Percentiles rank a stretch among this genome's conserved stretches.
phyloP scores from a whole-genome alignment of 1,284 basidiomycete genomes.

The Apiotrichum siamense region DNA sequence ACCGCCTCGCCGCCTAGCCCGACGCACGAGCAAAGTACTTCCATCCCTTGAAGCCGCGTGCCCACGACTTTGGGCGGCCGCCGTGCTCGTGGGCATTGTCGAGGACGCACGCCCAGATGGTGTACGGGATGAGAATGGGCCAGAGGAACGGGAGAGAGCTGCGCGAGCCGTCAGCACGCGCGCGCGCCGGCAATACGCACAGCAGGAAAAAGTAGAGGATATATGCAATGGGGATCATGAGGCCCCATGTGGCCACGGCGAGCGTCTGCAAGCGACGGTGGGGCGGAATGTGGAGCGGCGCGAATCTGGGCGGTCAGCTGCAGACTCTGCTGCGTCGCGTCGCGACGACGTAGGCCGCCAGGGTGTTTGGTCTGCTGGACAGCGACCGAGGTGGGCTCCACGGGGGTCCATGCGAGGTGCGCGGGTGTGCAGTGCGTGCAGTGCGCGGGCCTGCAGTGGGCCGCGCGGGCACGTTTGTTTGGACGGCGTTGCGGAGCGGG shows the following conservation, averaged over 20 bases:
- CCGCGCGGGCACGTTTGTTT: too few relatives aligned
- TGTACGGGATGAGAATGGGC: constrained; percentile 76
- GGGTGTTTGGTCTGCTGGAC: too few relatives aligned
- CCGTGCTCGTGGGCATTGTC: constrained; percentile 74
- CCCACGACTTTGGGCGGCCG: constrained; percentile 70
- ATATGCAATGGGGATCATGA: constrained; percentile 64
- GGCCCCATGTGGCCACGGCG: constrained; percentile 79
- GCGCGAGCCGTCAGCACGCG: constrained; percentile 11
- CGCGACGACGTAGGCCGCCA: neutral
- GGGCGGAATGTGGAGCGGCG: constrained; percentile 45
- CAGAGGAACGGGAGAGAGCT: constrained; percentile 86
- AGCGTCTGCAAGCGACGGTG: constrained; percentile 71
- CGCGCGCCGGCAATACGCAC: too few relatives aligned
- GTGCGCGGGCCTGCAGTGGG: too few relatives aligned
- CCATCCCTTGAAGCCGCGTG: constrained; percentile 67
- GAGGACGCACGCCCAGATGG: constrained; percentile 66
- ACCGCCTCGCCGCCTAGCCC: neutral
- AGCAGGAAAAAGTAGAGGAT: constrained; percentile 70
- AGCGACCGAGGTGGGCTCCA: too few relatives aligned
- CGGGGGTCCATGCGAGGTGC: too few relatives aligned
- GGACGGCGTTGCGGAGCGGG: too few relatives aligned
- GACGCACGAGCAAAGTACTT: constrained; percentile 48
- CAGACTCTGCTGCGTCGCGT: neutral
- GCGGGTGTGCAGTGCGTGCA: too few relatives aligned
- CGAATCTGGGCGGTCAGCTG: constrained; percentile 33